phyloP scores from a whole-genome alignment of 495 filamentous ascomycete genomes.

The Schizothecium vesticola region DNA sequence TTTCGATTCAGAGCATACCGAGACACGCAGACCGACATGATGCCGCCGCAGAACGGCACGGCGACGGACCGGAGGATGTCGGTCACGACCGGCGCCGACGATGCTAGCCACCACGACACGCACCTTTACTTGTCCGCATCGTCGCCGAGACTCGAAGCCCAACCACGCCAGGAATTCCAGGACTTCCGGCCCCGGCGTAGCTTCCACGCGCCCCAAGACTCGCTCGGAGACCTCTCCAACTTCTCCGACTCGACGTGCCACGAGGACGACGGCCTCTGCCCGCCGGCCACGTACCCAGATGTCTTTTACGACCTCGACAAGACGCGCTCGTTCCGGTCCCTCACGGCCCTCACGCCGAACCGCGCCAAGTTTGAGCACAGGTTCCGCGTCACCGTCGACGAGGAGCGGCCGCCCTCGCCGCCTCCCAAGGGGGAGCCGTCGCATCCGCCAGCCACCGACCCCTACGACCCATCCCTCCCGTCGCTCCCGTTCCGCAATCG shows the following conservation, averaged over 20 bases:
- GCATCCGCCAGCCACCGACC: not conserved
- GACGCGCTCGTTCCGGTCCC: not conserved
- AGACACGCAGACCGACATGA: not conserved
- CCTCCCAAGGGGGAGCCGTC: not conserved
- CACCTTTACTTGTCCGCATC: not conserved
- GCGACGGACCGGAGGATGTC: not conserved
- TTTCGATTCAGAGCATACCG: too few relatives aligned
- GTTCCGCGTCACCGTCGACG: not conserved
- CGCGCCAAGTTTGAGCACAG: not conserved
- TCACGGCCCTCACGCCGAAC: conserved; percentile 8
- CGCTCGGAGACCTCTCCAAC: conserved; percentile 1
- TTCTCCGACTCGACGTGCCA: conserved; percentile 1
- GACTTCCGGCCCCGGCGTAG: not conserved
- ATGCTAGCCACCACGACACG: not conserved
- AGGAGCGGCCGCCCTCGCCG: not conserved
- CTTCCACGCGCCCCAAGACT: conserved; percentile 4
- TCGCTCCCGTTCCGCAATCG: conserved; percentile 29
- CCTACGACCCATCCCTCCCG: conserved; percentile 3
- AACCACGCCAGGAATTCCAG: not conserved
- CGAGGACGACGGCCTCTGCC: not conserved
- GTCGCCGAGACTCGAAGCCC: not conserved
- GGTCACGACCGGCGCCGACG: not conserved
- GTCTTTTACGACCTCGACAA: conserved; percentile 3
- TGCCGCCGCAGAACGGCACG: not conserved
- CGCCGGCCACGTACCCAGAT: not conserved